Conservation (phyloP, 1,284 basidiomycete genomes). For the Rhodotorula sp. region DNA sequence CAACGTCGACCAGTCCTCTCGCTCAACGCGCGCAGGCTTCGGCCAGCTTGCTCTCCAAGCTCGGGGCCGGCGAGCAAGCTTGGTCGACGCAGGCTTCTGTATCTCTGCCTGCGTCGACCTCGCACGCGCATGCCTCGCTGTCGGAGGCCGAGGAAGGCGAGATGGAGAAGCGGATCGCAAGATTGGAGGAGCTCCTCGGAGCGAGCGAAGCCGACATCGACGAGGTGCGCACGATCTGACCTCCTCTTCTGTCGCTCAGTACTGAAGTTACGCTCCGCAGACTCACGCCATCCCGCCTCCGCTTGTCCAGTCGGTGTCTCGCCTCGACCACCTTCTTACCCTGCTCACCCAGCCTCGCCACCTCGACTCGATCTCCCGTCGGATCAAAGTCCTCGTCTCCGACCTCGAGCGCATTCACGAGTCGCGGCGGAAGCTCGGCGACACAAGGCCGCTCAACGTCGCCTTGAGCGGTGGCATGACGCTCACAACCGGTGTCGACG, state of each 20-base stretch:
- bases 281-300: constrained; percentile 63
- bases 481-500: constrained; percentile 28
- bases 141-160: constrained; percentile 12
- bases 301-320: constrained; percentile 72
- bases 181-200: constrained; percentile 75
- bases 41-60: constrained; percentile 11
- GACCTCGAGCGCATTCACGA: constrained; percentile 84
- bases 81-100: background rate
- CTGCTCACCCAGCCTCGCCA: constrained; percentile 93
- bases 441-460: constrained; percentile 44
- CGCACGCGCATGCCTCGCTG: no score
- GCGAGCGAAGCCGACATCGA: constrained; percentile 45
- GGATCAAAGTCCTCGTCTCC: constrained; percentile 85
- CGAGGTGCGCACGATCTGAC: constrained; percentile 46
- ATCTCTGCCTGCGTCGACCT: background rate
- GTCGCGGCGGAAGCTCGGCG: constrained; percentile 51
- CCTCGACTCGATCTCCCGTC: constrained; percentile 90
- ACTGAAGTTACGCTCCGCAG: constrained; percentile 40
- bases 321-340: constrained; percentile 79
- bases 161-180: constrained; percentile 60
- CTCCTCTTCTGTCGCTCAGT: background rate
- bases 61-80: background rate
- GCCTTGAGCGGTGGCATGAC: constrained; percentile 51
- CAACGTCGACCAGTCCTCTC: background rate
- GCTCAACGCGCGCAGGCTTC: constrained; percentile 15